Conservation (phyloP, 2,329 filamentous ascomycete genomes). For the Plectosphaerella cucumerina region DNA sequence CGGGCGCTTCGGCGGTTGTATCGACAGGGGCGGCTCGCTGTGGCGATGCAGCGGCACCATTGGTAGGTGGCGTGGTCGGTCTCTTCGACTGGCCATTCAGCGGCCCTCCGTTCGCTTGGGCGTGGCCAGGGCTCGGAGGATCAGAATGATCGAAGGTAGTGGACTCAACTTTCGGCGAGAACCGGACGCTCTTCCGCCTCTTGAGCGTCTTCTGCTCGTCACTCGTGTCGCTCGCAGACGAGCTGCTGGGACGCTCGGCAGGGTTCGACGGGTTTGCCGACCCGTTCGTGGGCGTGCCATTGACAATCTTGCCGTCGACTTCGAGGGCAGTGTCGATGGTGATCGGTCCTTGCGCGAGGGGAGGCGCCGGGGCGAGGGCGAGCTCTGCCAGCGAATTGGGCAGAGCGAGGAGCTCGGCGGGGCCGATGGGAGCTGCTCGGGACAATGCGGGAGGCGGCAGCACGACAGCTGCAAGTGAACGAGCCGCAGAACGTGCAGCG, state of each 20-base stretch:
- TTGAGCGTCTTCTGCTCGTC: conserved; percentile 24
- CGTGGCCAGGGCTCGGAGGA: conserved; percentile 43
- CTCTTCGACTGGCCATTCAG: conserved; percentile 4
- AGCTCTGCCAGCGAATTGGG: conserved; percentile 45
- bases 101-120: conserved; percentile 13
- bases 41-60: neutral
- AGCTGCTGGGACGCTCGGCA: neutral
- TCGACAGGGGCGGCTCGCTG: neutral
- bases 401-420: conserved; percentile 43
- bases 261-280: neutral
- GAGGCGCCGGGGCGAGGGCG: neutral
- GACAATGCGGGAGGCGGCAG: neutral
- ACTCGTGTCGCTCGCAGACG: conserved; percentile 1
- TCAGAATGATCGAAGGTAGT: conserved; percentile 53
- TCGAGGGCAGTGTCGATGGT: conserved; percentile 12
- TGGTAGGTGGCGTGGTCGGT: neutral
- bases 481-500: neutral
- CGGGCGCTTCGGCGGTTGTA: neutral
- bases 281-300: conserved; percentile 3
- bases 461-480: neutral
- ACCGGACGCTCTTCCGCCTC: conserved; percentile 62
- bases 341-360: neutral
- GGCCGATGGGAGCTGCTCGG: conserved; percentile 29
- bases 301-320: conserved; percentile 1
- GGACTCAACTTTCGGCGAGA: conserved; percentile 63